Percentiles rank a stretch among this genome's conserved stretches.
Evolutionary conservation across 2,329 filamentous ascomycete genomes (phyloP).

Genomic region (Apiospora marii): DNA sequence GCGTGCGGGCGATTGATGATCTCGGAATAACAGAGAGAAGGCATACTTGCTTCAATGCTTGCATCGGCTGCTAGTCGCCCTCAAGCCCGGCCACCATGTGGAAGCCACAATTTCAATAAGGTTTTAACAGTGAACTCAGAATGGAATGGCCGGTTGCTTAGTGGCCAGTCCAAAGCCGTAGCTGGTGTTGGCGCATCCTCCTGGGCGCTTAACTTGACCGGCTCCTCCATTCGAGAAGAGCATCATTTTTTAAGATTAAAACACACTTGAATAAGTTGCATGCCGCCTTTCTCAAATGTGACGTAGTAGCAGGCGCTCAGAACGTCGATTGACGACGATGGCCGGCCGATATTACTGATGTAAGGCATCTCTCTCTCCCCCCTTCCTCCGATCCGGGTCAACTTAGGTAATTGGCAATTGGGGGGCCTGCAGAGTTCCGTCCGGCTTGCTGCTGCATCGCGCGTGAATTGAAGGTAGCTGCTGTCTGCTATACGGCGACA

Average conservation of each 20-base stretch:
- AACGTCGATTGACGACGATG: not conserved
- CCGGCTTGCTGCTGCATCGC: not conserved
- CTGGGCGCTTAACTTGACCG: constrained; percentile 11
- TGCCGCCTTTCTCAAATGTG: not conserved
- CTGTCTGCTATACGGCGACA: not conserved
- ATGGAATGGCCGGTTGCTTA: not conserved
- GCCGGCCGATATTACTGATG: not conserved
- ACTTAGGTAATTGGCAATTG: not conserved
- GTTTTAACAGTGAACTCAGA: constrained; percentile 24
- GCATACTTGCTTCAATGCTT: no score
- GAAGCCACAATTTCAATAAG: constrained; percentile 26
- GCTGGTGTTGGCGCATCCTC: not conserved
- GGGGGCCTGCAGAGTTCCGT: constrained; percentile 6
- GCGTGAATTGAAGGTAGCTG: not conserved
- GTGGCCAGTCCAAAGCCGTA: not conserved
- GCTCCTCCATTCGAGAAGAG: not conserved
- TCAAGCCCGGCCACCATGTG: constrained; percentile 25
- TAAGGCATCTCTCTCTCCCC: not conserved
- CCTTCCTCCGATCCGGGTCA: not conserved
- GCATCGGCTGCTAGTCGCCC: not conserved
- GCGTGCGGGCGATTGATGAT: not conserved
- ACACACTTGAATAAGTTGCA: constrained; percentile 1
- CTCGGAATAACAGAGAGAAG: not conserved
- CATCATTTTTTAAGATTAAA: not conserved
- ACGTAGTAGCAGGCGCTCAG: not conserved